These are phyloP conservation scores for Lithohypha guttulata DNA, from an alignment of 2,329 filamentous ascomycete genomes.

Conservation along the genomic window DNA sequence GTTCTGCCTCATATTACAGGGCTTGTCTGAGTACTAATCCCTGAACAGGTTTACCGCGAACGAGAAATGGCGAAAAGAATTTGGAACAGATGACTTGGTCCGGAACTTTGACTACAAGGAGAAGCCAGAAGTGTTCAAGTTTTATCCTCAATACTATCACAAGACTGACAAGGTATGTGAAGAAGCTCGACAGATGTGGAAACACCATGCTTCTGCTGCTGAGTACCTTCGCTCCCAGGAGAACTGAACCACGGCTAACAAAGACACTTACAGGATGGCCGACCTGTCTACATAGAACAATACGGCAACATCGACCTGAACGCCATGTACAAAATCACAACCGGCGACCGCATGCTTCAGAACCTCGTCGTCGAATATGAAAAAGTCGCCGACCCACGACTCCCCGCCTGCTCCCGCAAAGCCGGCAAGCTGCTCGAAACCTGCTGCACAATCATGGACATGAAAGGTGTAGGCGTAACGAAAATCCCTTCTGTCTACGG, in stretches of 20 bases:
- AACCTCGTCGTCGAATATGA: slow-evolving; percentile 98
- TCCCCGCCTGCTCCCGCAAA: slow-evolving; percentile 93
- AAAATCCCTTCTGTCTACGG: slow-evolving; percentile 76
- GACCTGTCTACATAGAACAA: slow-evolving; percentile 94
- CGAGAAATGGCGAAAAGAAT: slow-evolving; percentile 85
- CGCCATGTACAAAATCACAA: slow-evolving; percentile 88
- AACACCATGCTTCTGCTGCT: too few relatives aligned
- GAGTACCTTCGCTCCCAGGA: too few relatives aligned
- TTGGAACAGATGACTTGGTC: slow-evolving; percentile 70
- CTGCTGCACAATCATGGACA: slow-evolving; percentile 95
- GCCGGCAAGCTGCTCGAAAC: slow-evolving; percentile 84
- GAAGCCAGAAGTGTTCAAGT: slow-evolving; percentile 72
- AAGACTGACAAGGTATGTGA: slow-evolving; percentile 50
- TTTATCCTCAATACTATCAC: slow-evolving; percentile 98
- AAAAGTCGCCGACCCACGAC: slow-evolving; percentile 81
- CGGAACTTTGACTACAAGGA: slow-evolving; percentile 78
- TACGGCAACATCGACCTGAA: slow-evolving; percentile 84
- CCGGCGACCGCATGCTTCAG: slow-evolving; percentile 82
- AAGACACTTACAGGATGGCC: slow-evolving; percentile 82
- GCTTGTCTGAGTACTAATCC: slow-evolving; percentile 2
- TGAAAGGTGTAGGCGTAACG: slow-evolving; percentile 81
- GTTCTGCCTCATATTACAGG: slow-evolving; percentile 29
- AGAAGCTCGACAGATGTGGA: background rate
- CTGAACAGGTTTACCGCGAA: slow-evolving; percentile 69
- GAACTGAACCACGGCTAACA: too few relatives aligned